Evolutionary conservation across 225 moss, liverwort and hornwort species (phyloP).

Genomic region (Asterella californica): DNA sequence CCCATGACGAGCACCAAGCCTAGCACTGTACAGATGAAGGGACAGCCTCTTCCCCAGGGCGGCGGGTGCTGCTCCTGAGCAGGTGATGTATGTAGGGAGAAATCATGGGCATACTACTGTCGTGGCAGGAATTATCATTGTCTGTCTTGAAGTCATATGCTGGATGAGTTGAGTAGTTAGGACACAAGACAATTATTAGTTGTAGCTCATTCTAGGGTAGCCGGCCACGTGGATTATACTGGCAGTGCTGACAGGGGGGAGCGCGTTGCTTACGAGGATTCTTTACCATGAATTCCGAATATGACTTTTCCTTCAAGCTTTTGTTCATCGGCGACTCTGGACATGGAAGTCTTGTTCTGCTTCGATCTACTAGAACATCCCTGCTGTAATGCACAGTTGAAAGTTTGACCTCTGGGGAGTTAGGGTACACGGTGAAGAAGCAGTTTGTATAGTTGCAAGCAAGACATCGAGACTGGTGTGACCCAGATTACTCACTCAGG

Average conservation of each 20-base stretch:
- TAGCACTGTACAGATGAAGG: constrained; percentile 26
- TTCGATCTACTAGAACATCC: constrained; percentile 25
- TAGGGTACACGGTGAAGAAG: constrained; percentile 23
- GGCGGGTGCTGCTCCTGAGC: constrained; percentile 23
- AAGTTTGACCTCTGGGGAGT: not conserved
- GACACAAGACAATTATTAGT: constrained; percentile 7
- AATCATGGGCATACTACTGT: not conserved
- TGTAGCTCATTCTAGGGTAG: constrained; percentile 19
- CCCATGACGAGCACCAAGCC: constrained; percentile 26
- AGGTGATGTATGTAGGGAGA: constrained; percentile 10
- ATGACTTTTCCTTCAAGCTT: constrained; percentile 17
- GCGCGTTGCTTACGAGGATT: constrained; percentile 20
- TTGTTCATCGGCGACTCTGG: constrained; percentile 25
- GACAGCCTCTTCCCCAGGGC: constrained; percentile 26
- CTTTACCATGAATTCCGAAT: constrained; percentile 15
- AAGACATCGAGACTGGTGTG: constrained; percentile 13
- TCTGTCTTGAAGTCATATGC: constrained; percentile 4
- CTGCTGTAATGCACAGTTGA: constrained; percentile 14
- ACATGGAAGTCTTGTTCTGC: constrained; percentile 31
- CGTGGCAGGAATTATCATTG: constrained; percentile 17
- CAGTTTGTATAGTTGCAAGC: constrained; percentile 26
- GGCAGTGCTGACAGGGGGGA: constrained; percentile 14
- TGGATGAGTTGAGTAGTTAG: constrained; percentile 10
- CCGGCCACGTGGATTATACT: constrained; percentile 12
- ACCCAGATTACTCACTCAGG: constrained; percentile 20